Conservation (phyloP, 805 yeast genomes). For the Spathaspora girioi region DNA sequence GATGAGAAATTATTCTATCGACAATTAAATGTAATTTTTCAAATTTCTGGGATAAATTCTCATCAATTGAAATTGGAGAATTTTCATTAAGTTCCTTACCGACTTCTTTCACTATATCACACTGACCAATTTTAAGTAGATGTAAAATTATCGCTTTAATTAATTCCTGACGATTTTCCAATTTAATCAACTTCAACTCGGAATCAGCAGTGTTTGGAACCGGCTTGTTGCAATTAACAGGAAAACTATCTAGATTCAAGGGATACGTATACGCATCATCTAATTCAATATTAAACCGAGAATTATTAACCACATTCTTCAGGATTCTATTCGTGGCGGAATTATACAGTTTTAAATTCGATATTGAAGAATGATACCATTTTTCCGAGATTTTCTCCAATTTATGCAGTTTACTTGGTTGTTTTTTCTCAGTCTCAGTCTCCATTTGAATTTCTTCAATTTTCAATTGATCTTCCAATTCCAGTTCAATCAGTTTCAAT, state of each 20-base stretch:
- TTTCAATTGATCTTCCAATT: slow-evolving; percentile 14
- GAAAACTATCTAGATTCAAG: slow-evolving; percentile 25
- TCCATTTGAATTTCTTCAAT: slow-evolving; percentile 6
- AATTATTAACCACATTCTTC: slow-evolving; percentile 27
- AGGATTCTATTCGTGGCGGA: slow-evolving; percentile 29
- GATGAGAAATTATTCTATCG: slow-evolving; percentile 26
- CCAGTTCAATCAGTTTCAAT: slow-evolving; percentile 20
- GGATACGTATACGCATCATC: slow-evolving; percentile 43
- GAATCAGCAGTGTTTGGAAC: slow-evolving; percentile 2
- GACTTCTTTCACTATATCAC: slow-evolving; percentile 30
- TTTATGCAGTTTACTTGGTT: background rate
- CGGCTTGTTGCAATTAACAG: slow-evolving; percentile 11
- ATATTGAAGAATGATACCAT: slow-evolving; percentile 38
- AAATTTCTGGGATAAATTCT: slow-evolving; percentile 22
- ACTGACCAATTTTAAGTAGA: slow-evolving; percentile 37
- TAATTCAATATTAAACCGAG: slow-evolving; percentile 26
- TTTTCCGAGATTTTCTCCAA: slow-evolving; percentile 15
- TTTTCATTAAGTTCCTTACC: slow-evolving; percentile 16
- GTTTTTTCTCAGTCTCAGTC: background rate
- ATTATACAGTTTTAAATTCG: slow-evolving; percentile 31
- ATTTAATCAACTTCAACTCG: slow-evolving; percentile 10
- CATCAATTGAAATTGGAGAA: slow-evolving; percentile 18
- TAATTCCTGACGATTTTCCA: slow-evolving; percentile 26
- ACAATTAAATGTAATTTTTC: slow-evolving; percentile 28
- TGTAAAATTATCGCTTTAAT: slow-evolving; percentile 36